Percentiles rank a stretch among this genome's conserved stretches.
phyloP scores from a whole-genome alignment of 768 basidiomycete species.

The Pilatotrama ljubarskyi region DNA sequence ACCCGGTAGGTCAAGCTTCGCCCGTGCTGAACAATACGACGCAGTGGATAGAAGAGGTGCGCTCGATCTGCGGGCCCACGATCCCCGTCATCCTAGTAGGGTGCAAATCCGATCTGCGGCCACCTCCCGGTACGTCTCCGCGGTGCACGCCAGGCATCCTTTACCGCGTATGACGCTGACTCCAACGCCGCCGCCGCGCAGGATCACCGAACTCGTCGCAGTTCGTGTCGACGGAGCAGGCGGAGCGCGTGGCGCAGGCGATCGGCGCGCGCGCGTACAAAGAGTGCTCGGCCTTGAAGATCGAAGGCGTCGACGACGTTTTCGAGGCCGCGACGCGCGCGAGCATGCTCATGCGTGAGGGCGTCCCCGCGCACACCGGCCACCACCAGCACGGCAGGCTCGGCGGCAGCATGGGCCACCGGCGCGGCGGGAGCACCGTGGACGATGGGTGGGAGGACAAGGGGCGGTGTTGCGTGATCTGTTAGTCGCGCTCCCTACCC shows the following conservation, averaged over 20 bases:
- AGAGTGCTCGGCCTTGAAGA: constrained; percentile 89
- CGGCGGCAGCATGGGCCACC: constrained; percentile 32
- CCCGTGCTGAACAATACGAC: background rate
- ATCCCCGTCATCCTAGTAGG: constrained; percentile 96
- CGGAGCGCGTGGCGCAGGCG: constrained; percentile 73
- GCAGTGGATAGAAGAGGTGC: constrained; percentile 98
- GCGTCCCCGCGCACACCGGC: constrained; percentile 53
- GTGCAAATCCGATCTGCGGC: constrained; percentile 92
- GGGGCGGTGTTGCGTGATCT: constrained; percentile 69
- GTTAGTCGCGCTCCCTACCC: constrained; percentile 36
- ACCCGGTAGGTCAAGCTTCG: background rate
- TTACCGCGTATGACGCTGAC: background rate
- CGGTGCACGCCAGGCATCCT: too few species aligned
- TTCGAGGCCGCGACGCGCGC: constrained; percentile 97
- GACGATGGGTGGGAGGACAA: constrained; percentile 41
- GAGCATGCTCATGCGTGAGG: constrained; percentile 94
- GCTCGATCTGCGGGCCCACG: constrained; percentile 88
- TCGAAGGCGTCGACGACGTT: constrained; percentile 93
- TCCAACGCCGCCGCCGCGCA: constrained; percentile 12
- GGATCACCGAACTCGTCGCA: constrained; percentile 47
- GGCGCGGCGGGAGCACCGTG: constrained; percentile 32
- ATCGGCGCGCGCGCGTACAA: constrained; percentile 95
- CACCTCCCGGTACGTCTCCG: constrained; percentile 35
- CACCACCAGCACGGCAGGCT: constrained; percentile 40
- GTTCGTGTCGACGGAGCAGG: constrained; percentile 77